Evolutionary conservation across 148 eudicot genomes (phyloP).

Genomic region (Dysphania ambrosioides): DNA sequence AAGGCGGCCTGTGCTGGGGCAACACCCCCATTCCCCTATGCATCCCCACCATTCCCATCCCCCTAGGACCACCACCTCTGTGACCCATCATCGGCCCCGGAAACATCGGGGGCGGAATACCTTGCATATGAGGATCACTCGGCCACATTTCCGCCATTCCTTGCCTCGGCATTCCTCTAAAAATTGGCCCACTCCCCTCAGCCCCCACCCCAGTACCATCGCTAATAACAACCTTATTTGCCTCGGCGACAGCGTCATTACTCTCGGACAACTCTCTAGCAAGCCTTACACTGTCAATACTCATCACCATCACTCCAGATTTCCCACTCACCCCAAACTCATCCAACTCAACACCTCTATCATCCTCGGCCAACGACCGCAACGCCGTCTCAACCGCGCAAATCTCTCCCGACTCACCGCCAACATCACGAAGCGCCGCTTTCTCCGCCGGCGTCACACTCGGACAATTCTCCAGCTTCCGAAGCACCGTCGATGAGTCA

Average conservation of each 20-base stretch:
- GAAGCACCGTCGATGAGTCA: constrained; percentile 68
- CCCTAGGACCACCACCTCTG: constrained; percentile 51
- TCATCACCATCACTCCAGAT: constrained; percentile 73
- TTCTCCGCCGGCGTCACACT: constrained; percentile 42
- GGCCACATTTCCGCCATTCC: constrained; percentile 60
- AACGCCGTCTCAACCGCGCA: constrained; percentile 66
- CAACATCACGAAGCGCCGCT: constrained; percentile 58
- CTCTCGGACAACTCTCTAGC: constrained; percentile 58
- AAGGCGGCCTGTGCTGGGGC: constrained; percentile 62
- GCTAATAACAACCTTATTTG: constrained; percentile 18
- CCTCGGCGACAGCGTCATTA: constrained; percentile 30
- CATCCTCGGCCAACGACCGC: constrained; percentile 66
- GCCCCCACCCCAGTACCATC: constrained; percentile 21
- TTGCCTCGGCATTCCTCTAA: constrained; percentile 41
- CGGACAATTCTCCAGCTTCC: constrained; percentile 66
- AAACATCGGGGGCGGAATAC: constrained; percentile 46
- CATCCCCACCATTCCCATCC: constrained; percentile 57
- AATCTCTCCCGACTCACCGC: constrained; percentile 60
- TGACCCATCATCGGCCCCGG: constrained; percentile 54
- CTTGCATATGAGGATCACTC: constrained; percentile 35
- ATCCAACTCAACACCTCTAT: constrained; percentile 67
- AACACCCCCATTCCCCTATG: constrained; percentile 57
- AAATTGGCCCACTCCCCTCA: constrained; percentile 21
- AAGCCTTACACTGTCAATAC: constrained; percentile 54
- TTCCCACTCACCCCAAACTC: constrained; percentile 75